Evolutionary conservation across 768 basidiomycete species (phyloP), one percentile per base, ranked within the genome.

Genomic region (Holtermannia corniformis): DNA sequence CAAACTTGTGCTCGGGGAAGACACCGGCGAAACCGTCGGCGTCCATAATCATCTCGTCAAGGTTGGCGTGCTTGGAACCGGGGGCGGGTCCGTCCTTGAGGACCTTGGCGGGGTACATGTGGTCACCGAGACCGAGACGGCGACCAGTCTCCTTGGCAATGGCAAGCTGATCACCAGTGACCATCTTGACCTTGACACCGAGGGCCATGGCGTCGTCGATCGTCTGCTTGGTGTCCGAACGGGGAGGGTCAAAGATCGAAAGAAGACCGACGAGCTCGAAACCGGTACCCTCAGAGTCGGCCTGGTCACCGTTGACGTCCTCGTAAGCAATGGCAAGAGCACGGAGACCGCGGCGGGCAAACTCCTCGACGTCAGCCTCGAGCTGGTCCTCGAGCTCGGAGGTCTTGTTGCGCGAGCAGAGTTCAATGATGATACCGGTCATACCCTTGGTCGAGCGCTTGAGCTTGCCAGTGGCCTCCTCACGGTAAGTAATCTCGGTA

Each of bases 401-500:
- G 40, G 87, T 87, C 82, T 96, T 96, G 85, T 95, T 92, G 72
- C 93, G 87, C 21, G 87, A 79, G 82, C 92, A 96, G 46, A 95
- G 85, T 52, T 93, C 89, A 69, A 95, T 91, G 78, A 96, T 90
- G 74, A 89, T 86, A 77, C 91, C 93, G 42, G 93, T 97, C 93
- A 97, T 97, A 73, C 93, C 93, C 84, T 97, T 97, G 72, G 93
- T 95, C 67, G 93, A 93, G 67, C 93, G 88, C 82, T 93, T 95
- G 63, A 97, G 81, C 74, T 86, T 88, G 75, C 93, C 93, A 5
- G 88, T 79, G 13, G 46, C 48, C 74, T 91, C 85, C 72, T 95
- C 92, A 45, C 82, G 84, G 78, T 96, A 97, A 47, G 93, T 97
- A 73, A 93, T 92, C 77, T 96, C 93, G 55, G 93, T 97, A 69